These are phyloP conservation scores for Phalaenopsis aphrodite DNA, from an alignment of 106 monocot species.

Conservation along the genomic window DNA sequence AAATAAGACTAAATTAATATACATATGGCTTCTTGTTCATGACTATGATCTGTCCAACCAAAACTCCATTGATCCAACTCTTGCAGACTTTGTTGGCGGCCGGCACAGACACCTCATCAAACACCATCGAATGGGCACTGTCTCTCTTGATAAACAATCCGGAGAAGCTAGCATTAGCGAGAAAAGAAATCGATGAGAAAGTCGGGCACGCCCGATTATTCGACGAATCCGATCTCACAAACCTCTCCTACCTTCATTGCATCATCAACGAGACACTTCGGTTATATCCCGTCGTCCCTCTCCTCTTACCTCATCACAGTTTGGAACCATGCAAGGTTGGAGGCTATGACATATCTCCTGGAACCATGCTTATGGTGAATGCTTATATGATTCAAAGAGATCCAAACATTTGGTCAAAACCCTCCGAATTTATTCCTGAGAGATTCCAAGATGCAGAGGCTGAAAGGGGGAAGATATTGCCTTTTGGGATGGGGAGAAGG, in stretches of 20 bases:
- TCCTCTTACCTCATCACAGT: slow-evolving; percentile 1
- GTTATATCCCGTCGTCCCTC: slow-evolving; percentile 7
- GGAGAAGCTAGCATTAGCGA: neutral
- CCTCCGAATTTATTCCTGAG: slow-evolving; percentile 10
- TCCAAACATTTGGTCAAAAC: neutral
- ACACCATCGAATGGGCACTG: slow-evolving; percentile 18
- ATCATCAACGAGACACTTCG: slow-evolving; percentile 15
- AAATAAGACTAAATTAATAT: too few species aligned
- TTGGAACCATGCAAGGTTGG: slow-evolving; percentile 1
- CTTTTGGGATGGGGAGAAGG: slow-evolving; percentile 20
- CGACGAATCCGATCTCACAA: slow-evolving; percentile 9
- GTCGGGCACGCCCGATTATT: slow-evolving; percentile 1
- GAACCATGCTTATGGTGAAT: slow-evolving; percentile 20
- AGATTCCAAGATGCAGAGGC: neutral
- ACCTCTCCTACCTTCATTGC: slow-evolving; percentile 10
- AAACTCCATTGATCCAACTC: neutral
- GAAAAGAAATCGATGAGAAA: slow-evolving; percentile 4
- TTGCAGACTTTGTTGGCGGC: slow-evolving; percentile 7
- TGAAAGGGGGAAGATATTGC: neutral
- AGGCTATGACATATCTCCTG: slow-evolving; percentile 1
- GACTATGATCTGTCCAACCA: too few species aligned
- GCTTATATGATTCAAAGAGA: slow-evolving; percentile 18
- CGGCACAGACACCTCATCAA: slow-evolving; percentile 11
- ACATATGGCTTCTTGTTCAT: too few species aligned
- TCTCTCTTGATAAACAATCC: slow-evolving; percentile 15